phyloP scores from a whole-genome alignment of 2,329 filamentous ascomycete genomes.

The Colletotrichum higginsianum region DNA sequence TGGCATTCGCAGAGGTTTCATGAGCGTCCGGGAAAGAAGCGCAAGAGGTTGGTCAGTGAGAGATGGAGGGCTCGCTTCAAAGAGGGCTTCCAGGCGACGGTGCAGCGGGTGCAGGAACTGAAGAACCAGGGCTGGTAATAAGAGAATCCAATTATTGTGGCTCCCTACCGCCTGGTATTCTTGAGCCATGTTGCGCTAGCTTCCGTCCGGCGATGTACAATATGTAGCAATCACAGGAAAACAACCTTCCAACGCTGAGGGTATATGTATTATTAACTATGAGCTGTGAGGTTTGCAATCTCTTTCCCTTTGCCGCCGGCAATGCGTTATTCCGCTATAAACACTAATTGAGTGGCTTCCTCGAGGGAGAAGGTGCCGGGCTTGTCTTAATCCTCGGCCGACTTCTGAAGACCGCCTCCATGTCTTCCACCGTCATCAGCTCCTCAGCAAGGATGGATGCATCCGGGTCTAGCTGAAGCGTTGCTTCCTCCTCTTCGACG shows the following conservation, averaged over 20 bases:
- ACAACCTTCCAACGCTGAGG: conserved; percentile 7
- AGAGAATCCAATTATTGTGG: not conserved
- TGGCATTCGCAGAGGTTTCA: conserved; percentile 76
- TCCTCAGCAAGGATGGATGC: conserved; percentile 74
- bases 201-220: conserved; percentile 27
- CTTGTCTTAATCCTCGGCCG: conserved; percentile 85
- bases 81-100: conserved; percentile 75
- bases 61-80: conserved; percentile 80
- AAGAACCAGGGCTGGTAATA: conserved; percentile 83
- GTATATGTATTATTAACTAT: conserved; percentile 25
- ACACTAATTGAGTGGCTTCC: conserved; percentile 37
- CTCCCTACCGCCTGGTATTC: not conserved
- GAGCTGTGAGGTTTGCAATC: not conserved
- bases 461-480: conserved; percentile 49
- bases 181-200: not conserved
- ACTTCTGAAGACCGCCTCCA: conserved; percentile 88
- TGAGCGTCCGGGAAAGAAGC: conserved; percentile 81
- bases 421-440: conserved; percentile 80
- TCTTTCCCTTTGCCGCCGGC: not conserved
- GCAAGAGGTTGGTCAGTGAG: conserved; percentile 80
- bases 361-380: conserved; percentile 70
- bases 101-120: conserved; percentile 77
- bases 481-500: conserved; percentile 62
- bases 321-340: not conserved
- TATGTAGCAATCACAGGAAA: conserved; percentile 29